phyloP scores from a whole-genome alignment of 2,329 filamentous ascomycete genomes.

The Macrophomina pseudophaseolina region DNA sequence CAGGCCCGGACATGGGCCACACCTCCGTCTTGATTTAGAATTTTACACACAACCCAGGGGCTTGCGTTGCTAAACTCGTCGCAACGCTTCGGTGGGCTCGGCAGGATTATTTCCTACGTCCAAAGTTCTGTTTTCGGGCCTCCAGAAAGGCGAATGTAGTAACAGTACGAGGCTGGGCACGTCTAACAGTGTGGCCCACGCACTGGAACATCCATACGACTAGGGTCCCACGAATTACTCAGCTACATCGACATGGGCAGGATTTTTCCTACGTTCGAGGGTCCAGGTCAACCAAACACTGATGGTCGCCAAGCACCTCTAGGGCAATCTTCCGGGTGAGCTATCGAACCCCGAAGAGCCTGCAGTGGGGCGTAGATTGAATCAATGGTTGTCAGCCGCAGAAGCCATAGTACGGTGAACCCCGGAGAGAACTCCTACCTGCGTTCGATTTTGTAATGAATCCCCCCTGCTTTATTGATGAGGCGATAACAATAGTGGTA shows the following conservation, averaged over 20 bases:
- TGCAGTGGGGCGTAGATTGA: not conserved
- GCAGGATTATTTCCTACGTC: not conserved
- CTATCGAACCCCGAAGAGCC: not conserved
- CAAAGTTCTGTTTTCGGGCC: not conserved
- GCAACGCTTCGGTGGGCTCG: not conserved
- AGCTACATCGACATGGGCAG: not conserved
- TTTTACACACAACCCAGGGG: no score
- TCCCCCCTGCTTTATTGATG: not conserved
- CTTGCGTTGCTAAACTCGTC: not conserved
- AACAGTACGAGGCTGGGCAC: not conserved
- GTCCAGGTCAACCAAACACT: not conserved
- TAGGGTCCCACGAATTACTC: no score
- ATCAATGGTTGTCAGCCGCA: not conserved
- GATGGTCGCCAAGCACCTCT: not conserved
- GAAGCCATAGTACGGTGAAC: not conserved
- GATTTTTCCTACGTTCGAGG: constrained; percentile 3
- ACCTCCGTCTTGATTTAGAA: no score
- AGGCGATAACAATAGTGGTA: not conserved
- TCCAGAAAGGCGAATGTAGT: not conserved
- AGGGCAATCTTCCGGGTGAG: not conserved
- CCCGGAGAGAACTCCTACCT: not conserved
- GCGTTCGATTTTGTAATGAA: not conserved
- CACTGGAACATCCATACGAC: not conserved
- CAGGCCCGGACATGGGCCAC: not conserved
- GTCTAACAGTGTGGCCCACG: not conserved